Evolutionary conservation across 108 stramenopile genomes (phyloP).

Genomic region (Skeletonema menzelii): DNA sequence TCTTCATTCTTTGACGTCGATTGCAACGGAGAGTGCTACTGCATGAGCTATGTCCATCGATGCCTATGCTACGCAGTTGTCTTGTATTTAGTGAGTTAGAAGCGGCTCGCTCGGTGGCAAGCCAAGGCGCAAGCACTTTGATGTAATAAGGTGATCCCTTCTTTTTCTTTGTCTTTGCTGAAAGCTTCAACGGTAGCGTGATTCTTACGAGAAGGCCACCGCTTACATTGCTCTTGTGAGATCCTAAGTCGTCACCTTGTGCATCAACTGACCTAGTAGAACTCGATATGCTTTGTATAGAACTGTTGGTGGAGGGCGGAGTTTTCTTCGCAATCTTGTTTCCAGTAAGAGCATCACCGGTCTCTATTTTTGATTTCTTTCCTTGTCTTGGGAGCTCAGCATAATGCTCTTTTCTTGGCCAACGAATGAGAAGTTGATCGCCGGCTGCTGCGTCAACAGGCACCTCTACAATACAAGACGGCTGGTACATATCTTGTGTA

Average conservation of each 20-base stretch:
- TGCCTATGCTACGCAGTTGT: constrained; percentile 34
- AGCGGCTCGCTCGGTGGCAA: constrained; percentile 24
- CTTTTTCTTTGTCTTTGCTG: not conserved
- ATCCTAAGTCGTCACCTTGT: not conserved
- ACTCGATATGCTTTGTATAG: not conserved
- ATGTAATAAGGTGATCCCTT: constrained; percentile 2
- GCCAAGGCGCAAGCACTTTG: constrained; percentile 40
- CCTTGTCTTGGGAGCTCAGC: not conserved
- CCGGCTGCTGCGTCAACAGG: constrained; percentile 17
- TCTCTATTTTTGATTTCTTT: not conserved
- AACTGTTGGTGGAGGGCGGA: not conserved
- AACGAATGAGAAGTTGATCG: constrained; percentile 34
- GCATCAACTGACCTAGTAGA: not conserved
- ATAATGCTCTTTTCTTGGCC: constrained; percentile 1
- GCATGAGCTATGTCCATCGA: constrained; percentile 14
- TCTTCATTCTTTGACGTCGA: constrained; percentile 3
- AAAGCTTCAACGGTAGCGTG: not conserved
- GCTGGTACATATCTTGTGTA: not conserved
- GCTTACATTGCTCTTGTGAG: not conserved
- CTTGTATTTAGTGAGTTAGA: constrained; percentile 11
- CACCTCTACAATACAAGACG: constrained; percentile 34
- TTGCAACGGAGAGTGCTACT: constrained; percentile 19
- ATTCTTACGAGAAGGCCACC: not conserved
- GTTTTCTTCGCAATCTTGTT: not conserved
- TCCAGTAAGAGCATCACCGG: not conserved